Percentiles rank a stretch among this genome's conserved stretches.
These are phyloP conservation scores for Cerrena zonata DNA, from an alignment of 1,284 basidiomycete genomes.

Conservation along the genomic window DNA sequence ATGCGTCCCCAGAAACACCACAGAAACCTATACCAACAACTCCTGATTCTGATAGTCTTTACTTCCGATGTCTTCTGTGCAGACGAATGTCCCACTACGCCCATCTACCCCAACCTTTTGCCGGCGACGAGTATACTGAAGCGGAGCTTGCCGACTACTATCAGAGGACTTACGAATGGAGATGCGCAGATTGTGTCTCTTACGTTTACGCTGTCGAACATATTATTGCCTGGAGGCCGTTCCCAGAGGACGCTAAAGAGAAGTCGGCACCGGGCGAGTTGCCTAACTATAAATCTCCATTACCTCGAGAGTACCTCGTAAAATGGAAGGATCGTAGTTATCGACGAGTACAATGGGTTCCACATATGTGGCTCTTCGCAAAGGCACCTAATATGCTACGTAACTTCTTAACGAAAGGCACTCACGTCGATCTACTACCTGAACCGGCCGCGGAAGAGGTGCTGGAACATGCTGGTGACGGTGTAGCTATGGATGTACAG, in stretches of 20 bases:
- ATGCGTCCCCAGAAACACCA: not conserved
- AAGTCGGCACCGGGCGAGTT: conserved; percentile 37
- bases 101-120: conserved; percentile 54
- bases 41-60: conserved; percentile 31
- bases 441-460: conserved; percentile 34
- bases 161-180: conserved; percentile 61
- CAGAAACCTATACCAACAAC: not conserved
- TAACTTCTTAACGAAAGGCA: conserved; percentile 70
- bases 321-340: conserved; percentile 81
- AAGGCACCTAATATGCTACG: conserved; percentile 58
- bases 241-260: conserved; percentile 57
- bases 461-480: conserved; percentile 25
- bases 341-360: conserved; percentile 77
- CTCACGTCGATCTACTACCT: conserved; percentile 61
- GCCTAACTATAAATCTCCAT: conserved; percentile 50
- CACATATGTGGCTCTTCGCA: conserved; percentile 81
- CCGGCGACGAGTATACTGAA: conserved; percentile 31
- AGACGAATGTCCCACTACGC: conserved; percentile 76
- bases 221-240: conserved; percentile 87
- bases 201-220: conserved; percentile 73
- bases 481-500: conserved; percentile 21
- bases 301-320: conserved; percentile 84
- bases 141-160: conserved; percentile 57
- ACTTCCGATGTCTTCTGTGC: conserved; percentile 79
- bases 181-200: conserved; percentile 75